Base-by-base conservation (phyloP, 345 rosid genomes). In the Nasturtium officinale region DNA sequence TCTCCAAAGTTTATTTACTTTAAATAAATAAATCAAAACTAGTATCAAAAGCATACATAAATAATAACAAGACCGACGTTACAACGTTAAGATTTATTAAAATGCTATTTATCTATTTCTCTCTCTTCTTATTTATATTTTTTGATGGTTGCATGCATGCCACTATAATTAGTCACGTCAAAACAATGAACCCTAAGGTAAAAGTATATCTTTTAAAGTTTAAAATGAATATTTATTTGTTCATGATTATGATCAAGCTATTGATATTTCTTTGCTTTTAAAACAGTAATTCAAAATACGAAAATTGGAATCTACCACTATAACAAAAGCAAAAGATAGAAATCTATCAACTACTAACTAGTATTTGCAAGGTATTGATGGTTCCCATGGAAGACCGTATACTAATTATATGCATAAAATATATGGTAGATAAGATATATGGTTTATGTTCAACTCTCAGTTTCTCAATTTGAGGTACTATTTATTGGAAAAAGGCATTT, bases 121-220 rank as follows among this genome's bases (percentile, higher is more conserved):
- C 72, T 66, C 53, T 74, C 72, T 37, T 32, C 25, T 58, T 67
- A 15, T 75, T 37, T 38, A 21, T 42, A 33, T 68, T 68, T 53
- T 52, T 67, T 75, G 58, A 68, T 69, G 59, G 70, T 76, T 69
- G 75, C 74, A 76, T 75, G 67, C 74, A 53, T 68, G 74, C 38
- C 58, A 68, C 79, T 43, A 75, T 75, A 75, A 75, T 75, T 75
- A 75, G 79, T 45, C 73, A 67, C 55, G 56, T 67, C 69, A 60
- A 59, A 67, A 59, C 40, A 42, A 32, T 68, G 69, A 75, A 53
- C 51, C 64, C 79, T 68, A 61, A 62, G 40, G 12, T 43, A 50
- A 62, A 66, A 53, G 23, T 38, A 6, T 37, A 66, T 57, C 30
- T 1, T 58, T 65, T 38, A 7, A 53, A 11, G 0, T 7, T 33